Base-by-base conservation (phyloP, 1,284 basidiomycete genomes). In the Salmacisia buchloeana region DNA sequence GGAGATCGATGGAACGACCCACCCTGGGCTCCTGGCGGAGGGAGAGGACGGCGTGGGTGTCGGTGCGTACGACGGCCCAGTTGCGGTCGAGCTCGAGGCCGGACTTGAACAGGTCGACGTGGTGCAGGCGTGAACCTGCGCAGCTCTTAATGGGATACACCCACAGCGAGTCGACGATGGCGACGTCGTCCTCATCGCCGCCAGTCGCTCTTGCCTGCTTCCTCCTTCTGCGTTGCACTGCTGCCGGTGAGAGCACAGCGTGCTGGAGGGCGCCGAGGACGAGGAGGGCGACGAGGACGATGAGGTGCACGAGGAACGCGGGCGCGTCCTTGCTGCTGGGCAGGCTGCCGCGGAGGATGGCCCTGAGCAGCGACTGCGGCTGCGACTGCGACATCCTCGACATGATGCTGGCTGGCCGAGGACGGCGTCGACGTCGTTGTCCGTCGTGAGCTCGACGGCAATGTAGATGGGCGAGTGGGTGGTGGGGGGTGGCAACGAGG, bases 71-170 rank as follows among this genome's bases (percentile, higher is more conserved):
- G 13, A 74, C 66, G 63, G 72, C 70, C 73, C 73, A 75, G 31
- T 69, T 59, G 23, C 72, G 63, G 52, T 75, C 73, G 34, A 72
- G 64, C 27, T 74, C 65, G 27, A 74, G 68, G 0, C 73, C 73
- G 36, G 74, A 71, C 0, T 39, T 27, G 4, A 56, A 1, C 2
- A 75, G 61, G 10, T 61, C 56, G 5, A 68, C 56, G 27, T 27
- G 34, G 25, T 33, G 2, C 15, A 54, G 13, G 3, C 29, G 4
- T 7, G 49, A 54, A 18, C 67, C 70, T 0, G 67, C 66, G 29
- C 73, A 73, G 5, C 65, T 68, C 58, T 75, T 75, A 61, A 75
- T 69, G 3, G 73, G 72, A 29, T 75, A 74, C 57, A 75, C 59
- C 46, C 61, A 64, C 34, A 75, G 65, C n/a, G 54, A 57, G 7